These are phyloP conservation scores for Phialocephala sp. DNA, from an alignment of 2,329 filamentous ascomycete genomes.

Conservation along the genomic window DNA sequence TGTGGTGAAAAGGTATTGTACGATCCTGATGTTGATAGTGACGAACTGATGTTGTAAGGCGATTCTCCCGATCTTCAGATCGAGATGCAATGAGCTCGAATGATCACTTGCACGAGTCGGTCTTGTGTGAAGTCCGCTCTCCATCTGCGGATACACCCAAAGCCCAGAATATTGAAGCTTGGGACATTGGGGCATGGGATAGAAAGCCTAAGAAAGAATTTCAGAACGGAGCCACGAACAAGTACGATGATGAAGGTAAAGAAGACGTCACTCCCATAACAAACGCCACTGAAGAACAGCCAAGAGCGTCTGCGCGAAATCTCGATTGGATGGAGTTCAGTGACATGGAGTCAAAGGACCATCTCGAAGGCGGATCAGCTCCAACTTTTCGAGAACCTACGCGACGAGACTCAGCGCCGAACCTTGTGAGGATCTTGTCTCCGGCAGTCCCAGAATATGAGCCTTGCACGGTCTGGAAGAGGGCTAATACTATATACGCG, in stretches of 20 bases:
- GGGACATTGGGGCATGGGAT: not conserved
- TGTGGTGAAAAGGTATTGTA: not conserved
- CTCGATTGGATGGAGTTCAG: constrained; percentile 2
- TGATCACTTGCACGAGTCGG: not conserved
- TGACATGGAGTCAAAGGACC: not conserved
- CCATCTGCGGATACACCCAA: not conserved
- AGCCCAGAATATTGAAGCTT: not conserved
- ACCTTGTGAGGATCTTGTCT: not conserved
- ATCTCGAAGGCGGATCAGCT: not conserved
- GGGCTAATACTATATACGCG: constrained; percentile 29
- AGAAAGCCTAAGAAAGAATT: not conserved
- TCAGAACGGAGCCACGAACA: not conserved
- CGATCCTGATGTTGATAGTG: not conserved
- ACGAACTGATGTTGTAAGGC: not conserved
- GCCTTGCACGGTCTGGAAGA: constrained; percentile 25
- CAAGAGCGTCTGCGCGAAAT: not conserved
- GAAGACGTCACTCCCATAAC: not conserved
- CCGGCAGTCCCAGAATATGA: constrained; percentile 12
- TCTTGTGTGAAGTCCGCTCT: not conserved
- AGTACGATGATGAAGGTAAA: not conserved
- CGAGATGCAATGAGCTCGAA: not conserved
- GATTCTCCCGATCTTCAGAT: not conserved
- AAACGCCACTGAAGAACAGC: not conserved
- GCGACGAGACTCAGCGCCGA: not conserved
- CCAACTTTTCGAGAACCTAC: not conserved